Conservation (phyloP, 2,329 filamentous ascomycete species). For the Colletotrichum theobromicola region DNA sequence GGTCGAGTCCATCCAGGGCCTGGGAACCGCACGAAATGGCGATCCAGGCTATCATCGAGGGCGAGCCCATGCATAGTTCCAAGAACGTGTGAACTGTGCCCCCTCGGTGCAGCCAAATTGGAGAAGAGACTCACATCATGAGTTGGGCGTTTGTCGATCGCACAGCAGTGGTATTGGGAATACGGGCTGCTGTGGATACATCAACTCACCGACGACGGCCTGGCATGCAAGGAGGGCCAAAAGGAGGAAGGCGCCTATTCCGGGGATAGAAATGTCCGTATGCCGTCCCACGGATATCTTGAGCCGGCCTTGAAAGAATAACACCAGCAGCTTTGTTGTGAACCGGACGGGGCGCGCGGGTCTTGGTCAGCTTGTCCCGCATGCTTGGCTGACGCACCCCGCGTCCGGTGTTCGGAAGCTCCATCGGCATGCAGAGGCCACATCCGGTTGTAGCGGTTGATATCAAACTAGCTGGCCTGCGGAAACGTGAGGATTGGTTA, state of each 20-base stretch:
- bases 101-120: not conserved
- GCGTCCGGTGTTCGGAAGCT: constrained; percentile 27
- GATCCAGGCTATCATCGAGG: constrained; percentile 38
- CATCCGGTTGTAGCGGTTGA: constrained; percentile 27
- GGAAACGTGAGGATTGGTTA: not conserved
- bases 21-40: constrained; percentile 41
- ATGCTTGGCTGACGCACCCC: constrained; percentile 8
- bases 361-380: constrained; percentile 24
- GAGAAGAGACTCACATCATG: constrained; percentile 32
- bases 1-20: constrained; percentile 32
- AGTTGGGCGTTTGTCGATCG: constrained; percentile 34
- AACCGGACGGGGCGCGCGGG: constrained; percentile 12
- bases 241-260: constrained; percentile 32
- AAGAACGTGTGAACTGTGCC: not conserved
- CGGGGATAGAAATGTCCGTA: constrained; percentile 35
- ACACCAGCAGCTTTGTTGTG: constrained; percentile 39
- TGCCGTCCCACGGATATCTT: constrained; percentile 46
- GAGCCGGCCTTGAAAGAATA: constrained; percentile 48
- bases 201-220: constrained; percentile 22
- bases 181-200: constrained; percentile 32
- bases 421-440: constrained; percentile 28
- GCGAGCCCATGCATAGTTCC: constrained; percentile 35
- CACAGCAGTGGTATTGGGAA: constrained; percentile 38
- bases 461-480: constrained; percentile 32
- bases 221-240: constrained; percentile 36